Conservation (phyloP, 495 filamentous ascomycete genomes). For the Darksidea phi region DNA sequence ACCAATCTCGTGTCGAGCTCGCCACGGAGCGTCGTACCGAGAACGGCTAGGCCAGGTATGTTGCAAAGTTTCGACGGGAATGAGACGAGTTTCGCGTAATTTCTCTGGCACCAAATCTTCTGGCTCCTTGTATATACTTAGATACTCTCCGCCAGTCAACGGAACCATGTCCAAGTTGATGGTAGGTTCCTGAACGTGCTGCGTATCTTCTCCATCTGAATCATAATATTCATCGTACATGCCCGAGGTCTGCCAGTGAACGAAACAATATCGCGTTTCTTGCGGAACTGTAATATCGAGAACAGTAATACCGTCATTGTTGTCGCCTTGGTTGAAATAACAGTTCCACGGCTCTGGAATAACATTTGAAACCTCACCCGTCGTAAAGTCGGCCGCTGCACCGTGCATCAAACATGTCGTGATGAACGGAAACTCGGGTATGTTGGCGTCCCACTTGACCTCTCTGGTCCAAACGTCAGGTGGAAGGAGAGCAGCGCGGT, state of each 20-base stretch:
- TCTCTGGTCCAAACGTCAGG: background rate
- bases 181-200: too few species aligned
- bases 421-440: slow-evolving; percentile 18
- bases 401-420: slow-evolving; percentile 21
- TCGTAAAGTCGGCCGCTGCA: background rate
- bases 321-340: slow-evolving; percentile 15
- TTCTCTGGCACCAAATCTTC: background rate
- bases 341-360: slow-evolving; percentile 6
- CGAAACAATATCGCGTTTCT: slow-evolving; percentile 17
- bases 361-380: too few species aligned
- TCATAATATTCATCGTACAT: background rate
- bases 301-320: slow-evolving; percentile 29
- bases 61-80: background rate
- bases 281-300: slow-evolving; percentile 19
- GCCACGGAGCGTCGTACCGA: background rate
- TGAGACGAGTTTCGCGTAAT: background rate
- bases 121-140: background rate
- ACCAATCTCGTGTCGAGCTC: background rate
- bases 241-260: background rate
- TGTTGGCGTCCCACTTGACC: background rate
- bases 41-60: background rate
- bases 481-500: background rate
- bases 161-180: background rate
- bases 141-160: slow-evolving; percentile 5
- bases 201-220: background rate